A percentile compares a stretch with the other conserved stretches of the same genome.
These are phyloP conservation scores for Schizophyllum commune DNA, from an alignment of 1,284 basidiomycete species.

Conservation along the genomic window DNA sequence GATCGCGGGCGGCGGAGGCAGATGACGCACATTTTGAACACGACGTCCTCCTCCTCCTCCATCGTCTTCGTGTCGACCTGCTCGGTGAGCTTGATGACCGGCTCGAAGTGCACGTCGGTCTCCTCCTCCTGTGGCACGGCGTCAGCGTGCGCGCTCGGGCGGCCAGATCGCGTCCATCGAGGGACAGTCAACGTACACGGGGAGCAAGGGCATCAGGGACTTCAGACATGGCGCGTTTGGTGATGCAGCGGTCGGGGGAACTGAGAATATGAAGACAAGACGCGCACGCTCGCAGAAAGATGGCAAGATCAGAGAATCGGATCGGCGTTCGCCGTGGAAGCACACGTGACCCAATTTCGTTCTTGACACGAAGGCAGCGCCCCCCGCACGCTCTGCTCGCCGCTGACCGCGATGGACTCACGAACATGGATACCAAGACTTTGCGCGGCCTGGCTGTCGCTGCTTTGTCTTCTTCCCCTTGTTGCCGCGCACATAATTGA, in stretches of 20 bases:
- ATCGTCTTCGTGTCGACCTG: constrained; percentile 92
- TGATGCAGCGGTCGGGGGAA: constrained; percentile 24
- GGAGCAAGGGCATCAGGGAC: constrained; percentile 57
- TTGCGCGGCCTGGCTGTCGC: constrained; percentile 28
- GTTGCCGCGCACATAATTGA: constrained; percentile 62
- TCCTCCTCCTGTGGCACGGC: constrained; percentile 63
- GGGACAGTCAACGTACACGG: constrained; percentile 41
- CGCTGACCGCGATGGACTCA: background rate
- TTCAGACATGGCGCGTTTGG: constrained; percentile 48
- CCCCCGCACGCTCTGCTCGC: background rate
- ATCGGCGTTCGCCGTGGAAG: constrained; percentile 4
- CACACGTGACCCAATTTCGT: background rate
- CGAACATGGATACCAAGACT: constrained; percentile 5
- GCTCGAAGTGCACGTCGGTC: constrained; percentile 89
- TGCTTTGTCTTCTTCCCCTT: constrained; percentile 38
- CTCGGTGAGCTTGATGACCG: constrained; percentile 95
- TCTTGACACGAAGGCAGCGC: background rate
- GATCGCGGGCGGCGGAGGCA: constrained; percentile 9
- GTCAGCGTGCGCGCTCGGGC: constrained; percentile 8
- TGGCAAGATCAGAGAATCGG: constrained; percentile 16
- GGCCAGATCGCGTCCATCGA: constrained; percentile 6
- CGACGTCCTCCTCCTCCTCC: constrained; percentile 90
- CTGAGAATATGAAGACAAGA: constrained; percentile 14
- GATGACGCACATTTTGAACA: constrained; percentile 87
- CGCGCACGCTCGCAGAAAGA: constrained; percentile 3